Conservation (phyloP, 1,284 basidiomycete genomes). For the Gomphus sp. region DNA sequence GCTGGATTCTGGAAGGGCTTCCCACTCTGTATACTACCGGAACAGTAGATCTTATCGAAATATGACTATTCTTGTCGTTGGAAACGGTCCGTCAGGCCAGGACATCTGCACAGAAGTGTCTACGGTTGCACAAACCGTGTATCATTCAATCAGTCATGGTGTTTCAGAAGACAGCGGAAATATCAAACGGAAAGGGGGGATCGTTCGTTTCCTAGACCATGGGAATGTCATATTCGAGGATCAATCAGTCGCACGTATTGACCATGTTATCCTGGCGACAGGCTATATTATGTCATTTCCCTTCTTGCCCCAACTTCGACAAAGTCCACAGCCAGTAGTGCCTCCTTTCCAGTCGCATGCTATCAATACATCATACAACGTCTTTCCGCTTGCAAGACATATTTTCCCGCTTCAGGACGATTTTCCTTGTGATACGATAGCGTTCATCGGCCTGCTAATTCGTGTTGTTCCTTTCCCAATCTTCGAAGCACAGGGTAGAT, state of each 20-base stretch:
- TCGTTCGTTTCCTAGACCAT: conserved; percentile 31
- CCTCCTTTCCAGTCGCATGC: conserved; percentile 40
- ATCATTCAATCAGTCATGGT: conserved; percentile 45
- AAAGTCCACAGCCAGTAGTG: conserved; percentile 17
- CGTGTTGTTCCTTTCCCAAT: conserved; percentile 55
- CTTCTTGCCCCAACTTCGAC: conserved; percentile 38
- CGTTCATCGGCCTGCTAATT: conserved; percentile 53
- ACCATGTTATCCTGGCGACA: conserved; percentile 62
- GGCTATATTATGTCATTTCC: conserved; percentile 59
- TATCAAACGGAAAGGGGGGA: conserved; percentile 35
- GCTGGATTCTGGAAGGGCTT: conserved; percentile 39
- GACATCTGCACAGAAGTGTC: conserved; percentile 57
- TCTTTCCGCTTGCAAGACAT: conserved; percentile 54
- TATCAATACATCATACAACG: conserved; percentile 51
- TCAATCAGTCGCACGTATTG: conserved; percentile 23
- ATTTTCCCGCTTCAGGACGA: conserved; percentile 39
- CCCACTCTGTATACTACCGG: conserved; percentile 61
- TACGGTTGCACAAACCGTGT: conserved; percentile 32
- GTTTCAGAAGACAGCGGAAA: conserved; percentile 24
- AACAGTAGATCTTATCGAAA: conserved; percentile 34
- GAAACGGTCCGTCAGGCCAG: conserved; percentile 57
- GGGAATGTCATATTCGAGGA: conserved; percentile 50
- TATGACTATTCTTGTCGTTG: conserved; percentile 54
- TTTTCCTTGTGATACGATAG: conserved; percentile 44
- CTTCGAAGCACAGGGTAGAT: conserved; percentile 58